Base-by-base conservation (phyloP, 2,329 filamentous ascomycete species). In the Claviceps monticola region DNA sequence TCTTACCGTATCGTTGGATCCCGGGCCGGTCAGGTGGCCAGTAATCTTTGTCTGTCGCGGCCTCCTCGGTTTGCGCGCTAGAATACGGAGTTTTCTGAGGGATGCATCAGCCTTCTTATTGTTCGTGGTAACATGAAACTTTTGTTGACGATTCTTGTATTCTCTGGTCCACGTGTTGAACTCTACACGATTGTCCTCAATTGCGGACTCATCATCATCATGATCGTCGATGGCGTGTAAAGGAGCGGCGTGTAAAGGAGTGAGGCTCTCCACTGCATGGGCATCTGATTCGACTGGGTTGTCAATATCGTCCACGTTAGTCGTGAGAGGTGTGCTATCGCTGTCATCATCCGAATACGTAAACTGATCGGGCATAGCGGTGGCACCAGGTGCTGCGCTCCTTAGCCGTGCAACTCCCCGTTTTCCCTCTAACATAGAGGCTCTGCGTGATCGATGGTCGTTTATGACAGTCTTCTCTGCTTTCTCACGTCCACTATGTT, bases 111-210 rank as follows among this genome's bases (percentile, higher is more conserved):
- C 16, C 57, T 56, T 51, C 38, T 46, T 26, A 5, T 54, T 56
- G 4, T 53, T 21, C 57, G 64, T 52, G 37, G 61, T 49, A 16
- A 64, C 54, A 23, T 60, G 53, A 51, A 63, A 29, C 53, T 59
- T 60, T 49, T 65, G 48, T 56, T 67, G 63, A 13, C 71, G 69
- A 59, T 74, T 76, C 19, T 61, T 64, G n/a, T 65, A 64, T 2
- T 68, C 62, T 5, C 61, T 63, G 21, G 66, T 65, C 1, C 69
- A 63, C 4, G 70, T 57, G 75, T 81, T 80, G 19, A 59, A 63
- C 55, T 80, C 76, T 41, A 81, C 68, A 11, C 62, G 58, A 50
- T 79, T 68, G 26, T 79, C 74, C 57, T 81, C 78, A 36, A 77
- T 60, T 19, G 64, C 65, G 26, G 64, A 68, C 21, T 66, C 67